These are phyloP conservation scores for Nevesoporus exiguus DNA, from an alignment of 768 basidiomycete genomes.

Conservation along the genomic window DNA sequence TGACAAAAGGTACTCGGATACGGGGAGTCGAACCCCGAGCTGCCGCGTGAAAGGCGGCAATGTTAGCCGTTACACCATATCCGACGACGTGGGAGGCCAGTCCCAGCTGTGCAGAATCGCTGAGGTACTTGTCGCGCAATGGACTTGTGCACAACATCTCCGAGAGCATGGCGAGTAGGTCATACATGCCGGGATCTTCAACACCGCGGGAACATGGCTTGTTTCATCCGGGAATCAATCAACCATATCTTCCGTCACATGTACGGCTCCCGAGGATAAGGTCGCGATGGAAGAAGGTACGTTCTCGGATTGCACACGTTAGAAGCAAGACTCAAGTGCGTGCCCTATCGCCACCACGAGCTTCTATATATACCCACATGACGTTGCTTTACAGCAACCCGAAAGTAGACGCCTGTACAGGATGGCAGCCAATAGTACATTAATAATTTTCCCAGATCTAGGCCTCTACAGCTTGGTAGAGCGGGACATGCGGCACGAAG, in stretches of 20 bases:
- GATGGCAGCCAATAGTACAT: constrained; percentile 12
- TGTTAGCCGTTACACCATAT: constrained; percentile 69
- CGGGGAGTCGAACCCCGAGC: constrained; percentile 38
- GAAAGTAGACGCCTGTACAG: constrained; percentile 23
- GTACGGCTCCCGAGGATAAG: not conserved
- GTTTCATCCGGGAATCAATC: not conserved
- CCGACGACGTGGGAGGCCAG: constrained; percentile 17
- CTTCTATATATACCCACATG: not conserved
- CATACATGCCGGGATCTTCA: not conserved
- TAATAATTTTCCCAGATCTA: not conserved
- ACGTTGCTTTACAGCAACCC: not conserved
- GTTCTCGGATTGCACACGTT: not conserved
- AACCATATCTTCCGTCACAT: not conserved
- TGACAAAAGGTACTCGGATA: constrained; percentile 23
- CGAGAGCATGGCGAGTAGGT: not conserved
- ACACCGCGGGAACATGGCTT: not conserved
- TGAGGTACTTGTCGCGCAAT: not conserved
- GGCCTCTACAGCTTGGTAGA: constrained; percentile 26
- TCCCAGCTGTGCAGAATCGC: not conserved
- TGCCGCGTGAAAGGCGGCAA: constrained; percentile 59
- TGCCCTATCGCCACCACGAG: not conserved
- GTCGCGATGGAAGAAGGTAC: not conserved
- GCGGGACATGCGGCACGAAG: constrained; percentile 4
- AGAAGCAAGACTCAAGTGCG: not conserved
- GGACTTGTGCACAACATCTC: not conserved